Evolutionary conservation across 2,329 filamentous ascomycete species (phyloP).

Genomic region (Fusarium scirpi): DNA sequence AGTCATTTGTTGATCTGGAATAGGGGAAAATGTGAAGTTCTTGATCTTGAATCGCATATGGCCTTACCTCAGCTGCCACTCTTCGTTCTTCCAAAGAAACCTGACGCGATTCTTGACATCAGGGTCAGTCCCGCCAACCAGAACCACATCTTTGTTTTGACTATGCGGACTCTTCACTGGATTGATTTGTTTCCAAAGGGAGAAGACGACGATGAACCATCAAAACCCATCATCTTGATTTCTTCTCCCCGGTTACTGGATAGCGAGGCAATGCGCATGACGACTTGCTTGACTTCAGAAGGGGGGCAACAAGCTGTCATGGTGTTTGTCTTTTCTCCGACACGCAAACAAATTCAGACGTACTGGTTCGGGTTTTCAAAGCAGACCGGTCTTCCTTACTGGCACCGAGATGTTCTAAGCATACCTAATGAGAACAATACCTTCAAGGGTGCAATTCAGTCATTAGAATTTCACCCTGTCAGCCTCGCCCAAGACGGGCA

Average conservation of each 20-base stretch:
- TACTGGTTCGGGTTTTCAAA: slow-evolving; percentile 52
- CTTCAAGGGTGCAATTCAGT: slow-evolving; percentile 35
- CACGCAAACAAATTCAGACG: slow-evolving; percentile 49
- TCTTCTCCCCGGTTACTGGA: slow-evolving; percentile 49
- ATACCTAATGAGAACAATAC: slow-evolving; percentile 36
- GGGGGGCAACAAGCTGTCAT: slow-evolving; percentile 42
- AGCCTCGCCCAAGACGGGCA: slow-evolving; percentile 32
- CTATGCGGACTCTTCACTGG: slow-evolving; percentile 63
- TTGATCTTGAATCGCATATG: slow-evolving; percentile 53
- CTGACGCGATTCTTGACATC: slow-evolving; percentile 67
- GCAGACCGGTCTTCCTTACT: slow-evolving; percentile 49
- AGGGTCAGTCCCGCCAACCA: slow-evolving; percentile 60
- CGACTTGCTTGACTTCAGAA: slow-evolving; percentile 44
- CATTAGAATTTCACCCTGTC: slow-evolving; percentile 48
- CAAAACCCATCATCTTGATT: slow-evolving; percentile 45
- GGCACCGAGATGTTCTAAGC: slow-evolving; percentile 53
- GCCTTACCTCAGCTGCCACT: slow-evolving; percentile 47
- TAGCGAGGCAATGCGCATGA: slow-evolving; percentile 47
- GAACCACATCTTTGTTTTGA: slow-evolving; percentile 69
- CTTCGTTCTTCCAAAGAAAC: slow-evolving; percentile 42
- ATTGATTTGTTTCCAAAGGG: slow-evolving; percentile 54
- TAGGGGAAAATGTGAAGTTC: slow-evolving; percentile 49
- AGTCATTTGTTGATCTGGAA: slow-evolving; percentile 55
- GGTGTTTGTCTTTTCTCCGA: slow-evolving; percentile 52
- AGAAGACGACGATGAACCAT: slow-evolving; percentile 5